Evolutionary conservation across 73 alveolate genomes (phyloP).

Genomic region (Paramecium sexaurelia): DNA sequence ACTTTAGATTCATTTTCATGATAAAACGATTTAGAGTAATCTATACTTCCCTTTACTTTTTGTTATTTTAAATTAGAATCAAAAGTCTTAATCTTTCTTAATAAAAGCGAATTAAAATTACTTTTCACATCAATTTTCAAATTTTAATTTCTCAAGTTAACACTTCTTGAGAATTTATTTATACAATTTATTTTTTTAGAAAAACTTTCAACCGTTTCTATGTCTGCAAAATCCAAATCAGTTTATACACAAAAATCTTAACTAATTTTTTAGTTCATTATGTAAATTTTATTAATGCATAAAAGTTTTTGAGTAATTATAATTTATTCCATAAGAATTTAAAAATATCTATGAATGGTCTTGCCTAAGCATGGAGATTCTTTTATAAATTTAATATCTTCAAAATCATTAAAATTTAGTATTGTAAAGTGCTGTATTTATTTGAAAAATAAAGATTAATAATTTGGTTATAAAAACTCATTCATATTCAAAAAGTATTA

Average conservation of each 20-base stretch:
- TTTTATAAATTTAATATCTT: too few relatives aligned
- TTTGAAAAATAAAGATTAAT: too few relatives aligned
- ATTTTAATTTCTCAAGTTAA: neutral
- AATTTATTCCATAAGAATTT: too few relatives aligned
- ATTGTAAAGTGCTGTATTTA: too few relatives aligned
- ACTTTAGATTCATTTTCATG: neutral
- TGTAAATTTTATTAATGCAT: neutral
- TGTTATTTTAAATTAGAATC: neutral
- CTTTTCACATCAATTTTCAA: neutral
- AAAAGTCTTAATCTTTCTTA: neutral
- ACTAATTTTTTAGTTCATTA: neutral
- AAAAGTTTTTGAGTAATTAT: too few relatives aligned
- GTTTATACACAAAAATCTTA: neutral
- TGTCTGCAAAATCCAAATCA: neutral
- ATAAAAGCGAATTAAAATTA: neutral
- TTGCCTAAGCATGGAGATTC: too few relatives aligned
- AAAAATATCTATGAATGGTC: too few relatives aligned
- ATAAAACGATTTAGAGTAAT: neutral
- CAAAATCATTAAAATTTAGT: too few relatives aligned
- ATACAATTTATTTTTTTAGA: neutral
- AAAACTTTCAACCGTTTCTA: neutral
- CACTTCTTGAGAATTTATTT: neutral
- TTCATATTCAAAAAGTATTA: too few relatives aligned
- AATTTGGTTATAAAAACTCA: too few relatives aligned
- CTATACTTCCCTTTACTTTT: neutral